Evolutionary conservation across 192 early-diverging fungal species (phyloP).

Genomic region (Gaertneriomyces sp.): DNA sequence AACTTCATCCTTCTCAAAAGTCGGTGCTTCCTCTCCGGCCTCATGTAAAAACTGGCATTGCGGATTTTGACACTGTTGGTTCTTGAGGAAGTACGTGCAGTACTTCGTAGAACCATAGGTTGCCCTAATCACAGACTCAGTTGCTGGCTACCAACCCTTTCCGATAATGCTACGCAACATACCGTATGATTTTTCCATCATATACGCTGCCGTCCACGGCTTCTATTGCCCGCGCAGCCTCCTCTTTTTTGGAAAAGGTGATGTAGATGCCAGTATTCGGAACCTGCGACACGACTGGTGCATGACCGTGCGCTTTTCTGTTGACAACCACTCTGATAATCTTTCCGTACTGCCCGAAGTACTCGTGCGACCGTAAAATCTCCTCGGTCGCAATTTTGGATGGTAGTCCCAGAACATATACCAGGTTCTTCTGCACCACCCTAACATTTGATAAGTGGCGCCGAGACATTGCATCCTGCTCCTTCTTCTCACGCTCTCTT

Average conservation of each 20-base stretch:
- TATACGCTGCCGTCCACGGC: constrained; percentile 85
- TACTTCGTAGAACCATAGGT: constrained; percentile 98
- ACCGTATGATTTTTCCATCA: constrained; percentile 83
- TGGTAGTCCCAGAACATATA: constrained; percentile 94
- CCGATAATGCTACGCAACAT: constrained; percentile 1
- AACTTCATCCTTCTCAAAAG: constrained; percentile 86
- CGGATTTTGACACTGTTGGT: constrained; percentile 86
- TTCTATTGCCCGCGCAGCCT: constrained; percentile 88
- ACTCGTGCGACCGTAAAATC: constrained; percentile 78
- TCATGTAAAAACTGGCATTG: constrained; percentile 92
- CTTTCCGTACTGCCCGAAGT: constrained; percentile 98
- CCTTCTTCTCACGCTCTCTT: constrained; percentile 88
- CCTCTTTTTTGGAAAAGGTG: constrained; percentile 86
- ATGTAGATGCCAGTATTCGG: constrained; percentile 79
- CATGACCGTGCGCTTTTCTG: constrained; percentile 55
- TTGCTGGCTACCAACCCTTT: not conserved
- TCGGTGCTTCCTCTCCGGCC: constrained; percentile 74
- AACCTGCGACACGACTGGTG: constrained; percentile 46
- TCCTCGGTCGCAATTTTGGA: constrained; percentile 85
- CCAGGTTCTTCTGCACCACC: constrained; percentile 95
- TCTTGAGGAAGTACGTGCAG: constrained; percentile 92
- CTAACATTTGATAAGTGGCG: constrained; percentile 82
- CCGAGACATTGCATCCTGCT: constrained; percentile 73
- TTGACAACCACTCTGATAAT: constrained; percentile 93
- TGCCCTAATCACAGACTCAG: constrained; percentile 53